Evolutionary conservation across 2,329 filamentous ascomycete species (phyloP).

Genomic region (Colletotrichum eremochloae): DNA sequence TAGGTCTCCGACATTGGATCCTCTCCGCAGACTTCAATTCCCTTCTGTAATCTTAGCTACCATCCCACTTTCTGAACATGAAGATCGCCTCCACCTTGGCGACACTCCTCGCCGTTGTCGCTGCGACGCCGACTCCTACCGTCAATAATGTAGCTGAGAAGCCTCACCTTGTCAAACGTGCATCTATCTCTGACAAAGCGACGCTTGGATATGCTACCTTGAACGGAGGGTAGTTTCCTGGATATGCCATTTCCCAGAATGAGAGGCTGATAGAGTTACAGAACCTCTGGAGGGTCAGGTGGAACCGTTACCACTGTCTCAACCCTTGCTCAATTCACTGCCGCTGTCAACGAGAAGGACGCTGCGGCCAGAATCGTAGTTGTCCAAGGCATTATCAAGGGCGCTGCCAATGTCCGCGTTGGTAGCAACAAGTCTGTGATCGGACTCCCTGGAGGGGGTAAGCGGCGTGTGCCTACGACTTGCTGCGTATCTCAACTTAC

Average conservation of each 20-base stretch:
- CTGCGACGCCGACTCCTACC: constrained; percentile 42
- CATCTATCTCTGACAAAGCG: constrained; percentile 43
- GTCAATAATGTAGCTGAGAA: constrained; percentile 24
- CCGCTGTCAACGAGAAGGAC: constrained; percentile 58
- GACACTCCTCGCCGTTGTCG: constrained; percentile 34
- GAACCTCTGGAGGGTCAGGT: constrained; percentile 63
- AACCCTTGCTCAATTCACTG: constrained; percentile 59
- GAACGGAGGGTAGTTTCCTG: constrained; percentile 51
- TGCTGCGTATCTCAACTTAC: background rate
- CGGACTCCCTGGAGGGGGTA: constrained; percentile 48
- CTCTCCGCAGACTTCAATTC: constrained; percentile 7
- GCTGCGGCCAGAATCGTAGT: constrained; percentile 52
- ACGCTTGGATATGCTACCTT: constrained; percentile 60
- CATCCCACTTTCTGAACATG: constrained; percentile 7
- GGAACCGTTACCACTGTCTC: constrained; percentile 63
- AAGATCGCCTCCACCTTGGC: constrained; percentile 35
- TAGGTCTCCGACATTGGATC: background rate
- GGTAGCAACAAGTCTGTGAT: constrained; percentile 60
- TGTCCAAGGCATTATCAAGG: constrained; percentile 54
- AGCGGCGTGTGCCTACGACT: fast-evolving
- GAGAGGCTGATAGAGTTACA: constrained; percentile 37
- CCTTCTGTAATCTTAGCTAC: background rate
- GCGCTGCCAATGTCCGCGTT: constrained; percentile 54
- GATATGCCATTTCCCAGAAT: too few species aligned
- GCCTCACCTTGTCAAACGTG: constrained; percentile 42